Conservation (phyloP, 495 filamentous ascomycete genomes). For the Penicillium bovifimosum region DNA sequence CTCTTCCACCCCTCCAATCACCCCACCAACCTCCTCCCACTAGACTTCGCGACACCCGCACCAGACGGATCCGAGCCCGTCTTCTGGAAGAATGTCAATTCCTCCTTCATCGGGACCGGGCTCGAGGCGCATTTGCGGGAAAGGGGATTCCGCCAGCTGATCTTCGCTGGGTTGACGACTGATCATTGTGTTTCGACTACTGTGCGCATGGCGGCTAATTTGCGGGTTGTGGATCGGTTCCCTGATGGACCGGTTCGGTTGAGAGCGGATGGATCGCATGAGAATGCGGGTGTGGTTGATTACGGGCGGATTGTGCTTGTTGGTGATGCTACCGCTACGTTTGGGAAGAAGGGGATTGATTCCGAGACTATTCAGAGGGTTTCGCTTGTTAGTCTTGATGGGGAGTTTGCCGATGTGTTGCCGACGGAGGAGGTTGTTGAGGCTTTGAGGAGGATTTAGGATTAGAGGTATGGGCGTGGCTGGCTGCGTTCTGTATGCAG, state of each 20-base stretch:
- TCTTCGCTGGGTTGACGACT: constrained; percentile 43
- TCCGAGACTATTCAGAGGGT: constrained; percentile 44
- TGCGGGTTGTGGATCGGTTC: constrained; percentile 37
- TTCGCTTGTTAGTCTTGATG: constrained; percentile 43
- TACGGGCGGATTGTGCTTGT: constrained; percentile 43
- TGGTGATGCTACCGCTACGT: constrained; percentile 46
- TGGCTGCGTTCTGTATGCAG: too few relatives aligned
- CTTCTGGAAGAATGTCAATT: constrained; percentile 46
- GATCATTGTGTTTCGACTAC: constrained; percentile 50
- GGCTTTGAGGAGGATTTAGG: constrained; percentile 14
- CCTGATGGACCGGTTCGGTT: constrained; percentile 8
- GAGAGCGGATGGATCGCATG: constrained; percentile 19
- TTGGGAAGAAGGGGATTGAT: constrained; percentile 38
- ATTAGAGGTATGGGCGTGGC: background rate
- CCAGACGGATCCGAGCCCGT: constrained; percentile 37
- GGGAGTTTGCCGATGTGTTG: constrained; percentile 43
- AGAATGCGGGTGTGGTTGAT: constrained; percentile 19
- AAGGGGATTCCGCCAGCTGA: constrained; percentile 32
- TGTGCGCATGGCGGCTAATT: constrained; percentile 44
- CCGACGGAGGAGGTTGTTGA: constrained; percentile 34
- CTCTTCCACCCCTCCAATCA: constrained; percentile 32
- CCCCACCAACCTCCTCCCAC: constrained; percentile 27
- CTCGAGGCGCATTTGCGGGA: constrained; percentile 36
- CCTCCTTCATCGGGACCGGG: constrained; percentile 42
- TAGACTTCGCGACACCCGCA: constrained; percentile 34